phyloP scores from a whole-genome alignment of 2,329 filamentous ascomycete genomes.

The Passalora sequoiae region DNA sequence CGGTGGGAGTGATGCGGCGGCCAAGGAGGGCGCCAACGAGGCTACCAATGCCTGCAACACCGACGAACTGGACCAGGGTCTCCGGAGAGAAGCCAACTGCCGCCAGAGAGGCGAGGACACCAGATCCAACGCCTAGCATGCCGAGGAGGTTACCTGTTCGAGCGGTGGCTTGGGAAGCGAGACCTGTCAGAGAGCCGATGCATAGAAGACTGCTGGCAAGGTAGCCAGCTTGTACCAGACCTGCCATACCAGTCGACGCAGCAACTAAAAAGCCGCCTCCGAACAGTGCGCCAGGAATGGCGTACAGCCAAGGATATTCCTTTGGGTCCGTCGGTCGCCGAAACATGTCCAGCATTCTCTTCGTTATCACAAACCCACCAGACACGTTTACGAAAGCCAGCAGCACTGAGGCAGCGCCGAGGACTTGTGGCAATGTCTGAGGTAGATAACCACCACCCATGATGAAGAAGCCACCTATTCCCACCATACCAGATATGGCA shows the following conservation, averaged over 20 bases:
- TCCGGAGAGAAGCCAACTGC: constrained; percentile 77
- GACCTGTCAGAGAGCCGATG: constrained; percentile 74
- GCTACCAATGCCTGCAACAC: constrained; percentile 66
- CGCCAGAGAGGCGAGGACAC: constrained; percentile 74
- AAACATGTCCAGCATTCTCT: constrained; percentile 92
- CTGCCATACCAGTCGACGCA: constrained; percentile 73
- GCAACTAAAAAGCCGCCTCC: constrained; percentile 77
- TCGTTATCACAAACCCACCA: constrained; percentile 85
- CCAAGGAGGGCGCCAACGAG: constrained; percentile 70
- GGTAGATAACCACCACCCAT: constrained; percentile 76
- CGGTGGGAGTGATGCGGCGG: constrained; percentile 79
- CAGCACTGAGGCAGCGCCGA: constrained; percentile 75
- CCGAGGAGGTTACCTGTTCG: constrained; percentile 81
- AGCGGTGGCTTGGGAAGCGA: constrained; percentile 77
- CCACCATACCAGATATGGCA: constrained; percentile 85
- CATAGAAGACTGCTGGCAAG: constrained; percentile 79
- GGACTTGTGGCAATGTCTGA: constrained; percentile 69
- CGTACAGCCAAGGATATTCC: constrained; percentile 85
- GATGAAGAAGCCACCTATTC: constrained; percentile 80
- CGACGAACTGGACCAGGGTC: constrained; percentile 73
- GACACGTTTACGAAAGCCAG: constrained; percentile 84
- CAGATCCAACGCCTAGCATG: constrained; percentile 76
- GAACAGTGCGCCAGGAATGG: constrained; percentile 69
- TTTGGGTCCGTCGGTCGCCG: constrained; percentile 77
- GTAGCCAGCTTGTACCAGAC: constrained; percentile 82